Conservation (phyloP, 2,329 filamentous ascomycete species). For the Seiridium unicorne region DNA sequence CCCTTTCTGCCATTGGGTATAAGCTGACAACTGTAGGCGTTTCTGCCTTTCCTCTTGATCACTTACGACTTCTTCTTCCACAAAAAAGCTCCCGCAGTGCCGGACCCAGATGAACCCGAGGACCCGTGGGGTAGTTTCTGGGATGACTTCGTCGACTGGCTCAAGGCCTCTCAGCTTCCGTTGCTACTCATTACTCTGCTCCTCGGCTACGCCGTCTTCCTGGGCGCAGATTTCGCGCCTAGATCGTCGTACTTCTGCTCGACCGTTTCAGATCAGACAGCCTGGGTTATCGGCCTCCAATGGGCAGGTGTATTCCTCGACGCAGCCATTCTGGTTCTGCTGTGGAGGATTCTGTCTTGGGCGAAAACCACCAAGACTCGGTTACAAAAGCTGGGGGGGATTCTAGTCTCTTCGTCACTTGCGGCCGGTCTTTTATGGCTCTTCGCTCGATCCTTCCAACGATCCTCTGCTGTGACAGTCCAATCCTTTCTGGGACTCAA, state of each 20-base stretch:
- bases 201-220: conserved; percentile 42
- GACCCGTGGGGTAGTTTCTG: conserved; percentile 41
- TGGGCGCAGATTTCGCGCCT: conserved; percentile 33
- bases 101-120: conserved; percentile 44
- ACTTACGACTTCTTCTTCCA: conserved; percentile 41
- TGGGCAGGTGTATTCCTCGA: conserved; percentile 45
- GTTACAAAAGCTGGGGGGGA: conserved; percentile 41
- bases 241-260: conserved; percentile 54
- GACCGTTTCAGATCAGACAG: conserved; percentile 35
- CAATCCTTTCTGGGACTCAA: conserved; percentile 33
- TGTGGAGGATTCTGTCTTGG: conserved; percentile 53
- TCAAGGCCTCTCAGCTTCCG: conserved; percentile 38
- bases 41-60: conserved; percentile 44
- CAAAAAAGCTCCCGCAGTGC: conserved; percentile 24
- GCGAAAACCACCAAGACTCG: conserved; percentile 44
- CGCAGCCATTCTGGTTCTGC: conserved; percentile 41
- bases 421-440: conserved; percentile 36
- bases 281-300: conserved; percentile 39
- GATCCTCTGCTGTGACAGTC: conserved; percentile 19
- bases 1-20: not conserved
- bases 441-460: conserved; percentile 26
- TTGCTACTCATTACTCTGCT: conserved; percentile 34
- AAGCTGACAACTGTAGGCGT: conserved; percentile 33
- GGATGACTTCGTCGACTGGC: conserved; percentile 48
- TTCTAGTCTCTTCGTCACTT: conserved; percentile 40